A percentile compares a stretch with the other conserved stretches of the same genome.
These are phyloP conservation scores for Nannizziopsis arthrosporioides DNA, from an alignment of 2,329 filamentous ascomycete species.

Conservation along the genomic window DNA sequence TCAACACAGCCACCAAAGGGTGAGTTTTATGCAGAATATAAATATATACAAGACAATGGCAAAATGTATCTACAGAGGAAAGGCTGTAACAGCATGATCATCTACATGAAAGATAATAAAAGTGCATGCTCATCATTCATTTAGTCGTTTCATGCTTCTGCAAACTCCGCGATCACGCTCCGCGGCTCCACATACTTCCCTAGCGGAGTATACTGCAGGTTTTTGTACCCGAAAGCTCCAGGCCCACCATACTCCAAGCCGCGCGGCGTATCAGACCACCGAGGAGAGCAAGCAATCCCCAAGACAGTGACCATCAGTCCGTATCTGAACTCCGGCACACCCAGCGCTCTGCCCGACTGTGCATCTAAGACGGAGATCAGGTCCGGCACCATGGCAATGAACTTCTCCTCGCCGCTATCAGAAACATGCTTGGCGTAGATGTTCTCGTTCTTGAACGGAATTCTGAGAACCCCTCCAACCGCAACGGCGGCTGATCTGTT, in stretches of 20 bases:
- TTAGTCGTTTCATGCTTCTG: not conserved
- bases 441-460: constrained; percentile 65
- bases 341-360: constrained; percentile 46
- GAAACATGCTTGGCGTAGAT: constrained; percentile 44
- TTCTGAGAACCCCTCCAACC: constrained; percentile 22
- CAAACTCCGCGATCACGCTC: constrained; percentile 44
- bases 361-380: constrained; percentile 46
- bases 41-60: too few species aligned
- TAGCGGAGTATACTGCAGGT: constrained; percentile 40
- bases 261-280: constrained; percentile 41
- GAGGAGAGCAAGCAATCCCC: constrained; percentile 43
- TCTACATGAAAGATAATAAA: too few species aligned
- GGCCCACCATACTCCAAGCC: constrained; percentile 43
- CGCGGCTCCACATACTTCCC: constrained; percentile 43
- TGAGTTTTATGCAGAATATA: too few species aligned
- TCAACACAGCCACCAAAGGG: too few species aligned
- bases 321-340: constrained; percentile 46
- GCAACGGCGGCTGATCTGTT: constrained; percentile 6
- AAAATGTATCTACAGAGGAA: too few species aligned
- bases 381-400: constrained; percentile 45
- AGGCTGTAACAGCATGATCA: too few species aligned
- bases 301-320: constrained; percentile 43
- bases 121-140: too few species aligned
- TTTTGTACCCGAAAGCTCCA: constrained; percentile 38
- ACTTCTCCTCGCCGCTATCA: constrained; percentile 22